Base-by-base conservation (phyloP, 208 protist genomes). In the Acanthamoeba castellanii region DNA sequence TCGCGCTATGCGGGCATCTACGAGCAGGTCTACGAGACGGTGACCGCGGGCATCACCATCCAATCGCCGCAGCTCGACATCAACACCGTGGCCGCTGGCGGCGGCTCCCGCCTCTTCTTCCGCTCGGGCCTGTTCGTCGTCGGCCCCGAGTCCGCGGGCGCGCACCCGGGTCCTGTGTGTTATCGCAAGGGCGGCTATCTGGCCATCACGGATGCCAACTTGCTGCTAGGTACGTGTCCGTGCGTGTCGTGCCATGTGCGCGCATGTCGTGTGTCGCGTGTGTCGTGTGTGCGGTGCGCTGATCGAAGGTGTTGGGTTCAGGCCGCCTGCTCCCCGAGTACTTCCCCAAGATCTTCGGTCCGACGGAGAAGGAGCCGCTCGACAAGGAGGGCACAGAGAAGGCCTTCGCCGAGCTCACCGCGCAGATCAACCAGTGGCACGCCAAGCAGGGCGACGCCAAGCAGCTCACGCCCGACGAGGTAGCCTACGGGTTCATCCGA, bases 341-440 rank as follows among this genome's bases (percentile, higher is more conserved):
- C 94, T 99, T 99, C 85, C 98, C 99, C n/a, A 95, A 97, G n/a
- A 98, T 99, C 92, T 99, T 99, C 96, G 99, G 99, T 7, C 96
- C 96, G 30, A 97, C 96, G 42, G 96, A 98, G 91, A 94, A 98
- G 34, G 85, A 97, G 94, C 96, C 97, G 16, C 94, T 98, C 20
- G 97, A 98, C 84, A 47, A 52, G 0, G 94, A 96, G 2, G 98
- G 97, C 42, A 97, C 98, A 0, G 37, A 95, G 16, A 45, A 34
- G 9, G 95, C 96, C 34, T 99, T 99, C 94, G 89, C 96, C 50
- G 72, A 95, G n/a, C 66, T 99, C 1, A 97, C 97, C 0, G 89
- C 94, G 5, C 85, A 98, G 37, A 96, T 99, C 45, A 97, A 98
- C 45, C 47, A 89, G 8, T 97, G 90, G 52, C 74, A 97, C 72